Base-by-base conservation (phyloP, 306 rosid species). In the Carpinus fangiana region DNA sequence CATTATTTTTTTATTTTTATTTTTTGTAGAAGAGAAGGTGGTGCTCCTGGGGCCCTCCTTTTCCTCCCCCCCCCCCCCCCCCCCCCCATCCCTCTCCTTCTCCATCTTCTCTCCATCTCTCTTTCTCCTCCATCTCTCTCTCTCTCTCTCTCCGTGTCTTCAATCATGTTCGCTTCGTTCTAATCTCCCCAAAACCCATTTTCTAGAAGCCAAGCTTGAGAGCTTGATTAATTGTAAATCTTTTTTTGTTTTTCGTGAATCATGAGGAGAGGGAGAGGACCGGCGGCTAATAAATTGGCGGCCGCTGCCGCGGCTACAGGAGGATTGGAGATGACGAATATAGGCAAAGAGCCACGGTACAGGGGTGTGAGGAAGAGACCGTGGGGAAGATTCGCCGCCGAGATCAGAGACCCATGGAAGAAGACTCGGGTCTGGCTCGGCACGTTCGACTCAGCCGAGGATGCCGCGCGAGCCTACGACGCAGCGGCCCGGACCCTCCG, bases 371-470 rank as follows among this genome's bases (percentile, higher is more conserved):
- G 98, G 31, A 90, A 85, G 81, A 81, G 98, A 75, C 98, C 98
- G 5, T 93, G 98, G 98, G 98, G 98, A 0, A 82, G 93, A 65
- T 93, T 85, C 75, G 98, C 98, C 0, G 98, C 96, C 21, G 98
- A 93, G 92, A 93, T 93, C 89, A 89, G 98, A 76, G 98, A 93
- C 85, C 98, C 96, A 0, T 79, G 90, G 87, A 93, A 89, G 85
- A 93, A 93, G 76, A 87, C 90, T 3, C 77, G 98, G 45, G 93
- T 93, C 1, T 93, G 98, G 98, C 89, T 93, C 0, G 98, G 98
- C 1, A 91, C 98, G 12, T 93, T 93, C 65, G 94, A 93, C 69
- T 91, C 94, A 0, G 98, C 98, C 1, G 96, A 89, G 78, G 96
- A 91, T 51, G 98, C 96, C 2, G 96, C 96, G 0, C 88, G 90